Percentiles rank a stretch among this genome's conserved stretches.
Conservation (phyloP, 2,329 filamentous ascomycete genomes). For the Hymenoscyphus occultus region DNA sequence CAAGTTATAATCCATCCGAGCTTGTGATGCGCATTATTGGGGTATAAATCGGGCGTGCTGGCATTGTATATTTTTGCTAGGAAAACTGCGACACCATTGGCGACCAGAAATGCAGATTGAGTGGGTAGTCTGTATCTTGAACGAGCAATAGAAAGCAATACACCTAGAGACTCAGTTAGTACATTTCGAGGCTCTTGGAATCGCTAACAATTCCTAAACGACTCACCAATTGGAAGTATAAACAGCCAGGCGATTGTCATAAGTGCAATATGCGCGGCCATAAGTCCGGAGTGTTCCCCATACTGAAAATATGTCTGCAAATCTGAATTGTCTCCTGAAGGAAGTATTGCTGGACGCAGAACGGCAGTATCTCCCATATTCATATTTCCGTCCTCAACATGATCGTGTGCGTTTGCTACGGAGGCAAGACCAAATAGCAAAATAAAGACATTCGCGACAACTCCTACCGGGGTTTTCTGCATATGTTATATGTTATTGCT, state of each 20-base stretch:
- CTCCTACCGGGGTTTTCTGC: constrained; percentile 13
- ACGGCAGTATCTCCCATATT: constrained; percentile 17
- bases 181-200: background rate
- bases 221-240: constrained; percentile 64
- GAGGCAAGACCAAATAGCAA: constrained; percentile 23
- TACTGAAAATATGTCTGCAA: constrained; percentile 42
- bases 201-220: background rate
- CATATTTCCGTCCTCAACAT: constrained; percentile 37
- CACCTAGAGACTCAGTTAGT: constrained; percentile 35
- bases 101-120: constrained; percentile 65
- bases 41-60: constrained; percentile 81
- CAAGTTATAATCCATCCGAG: constrained; percentile 81
- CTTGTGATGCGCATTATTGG: constrained; percentile 83
- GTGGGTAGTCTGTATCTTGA: constrained; percentile 69
- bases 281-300: constrained; percentile 38
- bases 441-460: constrained; percentile 13
- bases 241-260: constrained; percentile 70
- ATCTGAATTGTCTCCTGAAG: constrained; percentile 29
- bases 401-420: constrained; percentile 25
- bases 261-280: constrained; percentile 60
- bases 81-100: constrained; percentile 63
- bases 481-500: constrained; percentile 18
- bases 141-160: constrained; percentile 80
- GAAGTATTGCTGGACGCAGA: constrained; percentile 11
- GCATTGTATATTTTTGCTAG: constrained; percentile 71